These are phyloP conservation scores for Casuarina cunninghamiana DNA, from an alignment of 306 rosid genomes.

Conservation along the genomic window DNA sequence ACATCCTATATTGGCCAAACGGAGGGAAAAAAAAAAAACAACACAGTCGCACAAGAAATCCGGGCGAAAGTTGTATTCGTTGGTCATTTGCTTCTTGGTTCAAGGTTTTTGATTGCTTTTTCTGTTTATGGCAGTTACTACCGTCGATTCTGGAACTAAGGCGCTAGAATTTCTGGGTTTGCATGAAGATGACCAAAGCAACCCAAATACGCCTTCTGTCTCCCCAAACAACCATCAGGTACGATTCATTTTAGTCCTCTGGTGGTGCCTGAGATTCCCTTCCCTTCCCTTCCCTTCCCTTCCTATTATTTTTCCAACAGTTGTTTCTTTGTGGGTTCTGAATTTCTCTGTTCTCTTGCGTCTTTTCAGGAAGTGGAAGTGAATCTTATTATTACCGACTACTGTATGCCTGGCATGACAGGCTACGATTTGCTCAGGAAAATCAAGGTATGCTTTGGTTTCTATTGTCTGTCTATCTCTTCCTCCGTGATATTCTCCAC, in stretches of 20 bases:
- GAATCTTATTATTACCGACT: conserved; percentile 90
- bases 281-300: conserved; percentile 6
- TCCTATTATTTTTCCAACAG: neutral
- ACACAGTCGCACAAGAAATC: conserved; percentile 3
- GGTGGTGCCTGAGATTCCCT: conserved; percentile 15
- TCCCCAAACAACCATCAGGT: conserved; percentile 63
- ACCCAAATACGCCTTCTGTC: conserved; percentile 46
- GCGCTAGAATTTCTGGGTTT: conserved; percentile 90
- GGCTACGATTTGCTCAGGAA: conserved; percentile 93
- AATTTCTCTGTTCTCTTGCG: conserved; percentile 27
- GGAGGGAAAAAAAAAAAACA: too few species aligned
- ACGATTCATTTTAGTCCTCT: conserved; percentile 18
- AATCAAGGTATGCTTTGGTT: conserved; percentile 68
- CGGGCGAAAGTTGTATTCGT: neutral
- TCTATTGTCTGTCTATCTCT: conserved; percentile 31
- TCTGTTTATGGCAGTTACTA: conserved; percentile 61
- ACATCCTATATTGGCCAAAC: neutral
- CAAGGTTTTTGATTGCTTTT: neutral
- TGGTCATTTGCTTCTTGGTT: conserved; percentile 4
- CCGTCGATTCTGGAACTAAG: conserved; percentile 97
- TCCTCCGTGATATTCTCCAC: conserved; percentile 32
- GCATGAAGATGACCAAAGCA: conserved; percentile 49
- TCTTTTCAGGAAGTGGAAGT: conserved; percentile 69
- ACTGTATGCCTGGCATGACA: conserved; percentile 99
- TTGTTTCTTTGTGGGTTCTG: conserved; percentile 30